Percentiles rank a stretch among this genome's conserved stretches.
phyloP scores from a whole-genome alignment of 345 rosid genomes.

The Viola odorata region DNA sequence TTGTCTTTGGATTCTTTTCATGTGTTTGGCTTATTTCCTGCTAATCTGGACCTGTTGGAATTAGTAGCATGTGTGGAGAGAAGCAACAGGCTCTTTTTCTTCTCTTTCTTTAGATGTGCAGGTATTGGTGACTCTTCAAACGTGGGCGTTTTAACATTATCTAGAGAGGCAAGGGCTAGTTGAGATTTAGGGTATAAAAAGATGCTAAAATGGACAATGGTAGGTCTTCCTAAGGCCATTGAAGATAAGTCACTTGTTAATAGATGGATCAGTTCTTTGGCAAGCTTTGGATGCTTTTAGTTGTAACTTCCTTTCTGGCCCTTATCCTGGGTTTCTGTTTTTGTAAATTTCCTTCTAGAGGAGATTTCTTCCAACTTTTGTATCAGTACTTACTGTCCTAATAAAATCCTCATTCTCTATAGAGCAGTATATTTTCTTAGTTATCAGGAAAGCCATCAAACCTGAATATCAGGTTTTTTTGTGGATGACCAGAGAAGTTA shows the following conservation, averaged over 20 bases:
- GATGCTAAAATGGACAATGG: not conserved
- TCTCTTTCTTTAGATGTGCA: conserved; percentile 11
- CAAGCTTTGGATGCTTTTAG: conserved; percentile 3
- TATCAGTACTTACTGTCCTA: conserved; percentile 7
- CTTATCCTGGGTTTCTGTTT: not conserved
- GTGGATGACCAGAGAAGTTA: too few relatives aligned
- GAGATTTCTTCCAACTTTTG: conserved; percentile 3
- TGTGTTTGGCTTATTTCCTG: conserved; percentile 3
- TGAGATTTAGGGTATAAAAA: conserved; percentile 12
- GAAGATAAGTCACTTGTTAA: conserved; percentile 9
- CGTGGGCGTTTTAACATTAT: conserved; percentile 9
- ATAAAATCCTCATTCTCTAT: conserved; percentile 3
- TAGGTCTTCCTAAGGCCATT: conserved; percentile 2
- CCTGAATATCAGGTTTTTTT: not conserved
- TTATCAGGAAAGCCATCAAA: not conserved
- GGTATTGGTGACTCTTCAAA: conserved; percentile 10
- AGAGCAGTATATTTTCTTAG: conserved; percentile 1
- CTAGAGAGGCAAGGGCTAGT: conserved; percentile 11
- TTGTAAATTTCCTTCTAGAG: not conserved
- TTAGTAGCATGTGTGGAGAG: conserved; percentile 5
- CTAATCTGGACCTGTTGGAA: conserved; percentile 8
- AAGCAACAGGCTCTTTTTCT: conserved; percentile 5
- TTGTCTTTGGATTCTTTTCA: not conserved
- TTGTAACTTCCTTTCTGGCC: not conserved
- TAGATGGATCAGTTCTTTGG: not conserved